phyloP scores from a whole-genome alignment of 129 eudicot genomes.

The Artemisia argyi region DNA sequence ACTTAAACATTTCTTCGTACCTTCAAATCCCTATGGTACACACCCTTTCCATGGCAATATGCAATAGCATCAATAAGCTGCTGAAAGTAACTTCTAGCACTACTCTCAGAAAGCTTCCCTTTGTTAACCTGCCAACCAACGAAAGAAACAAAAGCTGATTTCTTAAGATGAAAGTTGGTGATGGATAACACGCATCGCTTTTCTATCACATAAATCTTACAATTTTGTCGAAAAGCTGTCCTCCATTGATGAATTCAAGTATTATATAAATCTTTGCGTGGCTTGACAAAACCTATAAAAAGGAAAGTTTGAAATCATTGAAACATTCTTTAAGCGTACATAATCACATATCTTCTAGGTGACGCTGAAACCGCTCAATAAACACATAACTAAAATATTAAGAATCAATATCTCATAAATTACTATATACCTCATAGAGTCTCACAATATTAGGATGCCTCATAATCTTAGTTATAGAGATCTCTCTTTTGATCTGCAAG shows the following conservation, averaged over 20 bases:
- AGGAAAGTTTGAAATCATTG: neutral
- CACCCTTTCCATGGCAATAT: conserved; percentile 91
- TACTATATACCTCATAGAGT: conserved; percentile 69
- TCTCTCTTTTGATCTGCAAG: conserved; percentile 29
- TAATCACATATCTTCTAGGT: neutral
- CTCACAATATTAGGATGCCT: conserved; percentile 93
- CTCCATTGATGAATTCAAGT: conserved; percentile 86
- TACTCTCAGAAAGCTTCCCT: conserved; percentile 69
- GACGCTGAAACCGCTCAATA: neutral
- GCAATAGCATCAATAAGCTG: conserved; percentile 95
- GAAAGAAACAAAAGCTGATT: conserved; percentile 9
- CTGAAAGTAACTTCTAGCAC: conserved; percentile 83
- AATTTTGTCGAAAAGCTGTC: conserved; percentile 91
- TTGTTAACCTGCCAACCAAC: conserved; percentile 67
- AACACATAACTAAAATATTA: neutral
- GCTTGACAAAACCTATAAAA: conserved; percentile 77
- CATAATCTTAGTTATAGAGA: conserved; percentile 95
- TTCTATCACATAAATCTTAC: conserved; percentile 45
- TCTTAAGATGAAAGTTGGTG: neutral
- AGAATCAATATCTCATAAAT: neutral
- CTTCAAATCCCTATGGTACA: conserved; percentile 94
- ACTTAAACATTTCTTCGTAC: conserved; percentile 33
- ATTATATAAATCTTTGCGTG: conserved; percentile 74
- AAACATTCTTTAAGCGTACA: neutral
- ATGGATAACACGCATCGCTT: too few species aligned